Conservation (phyloP, 2,329 filamentous ascomycete genomes). For the Ophiobolus disseminans region DNA sequence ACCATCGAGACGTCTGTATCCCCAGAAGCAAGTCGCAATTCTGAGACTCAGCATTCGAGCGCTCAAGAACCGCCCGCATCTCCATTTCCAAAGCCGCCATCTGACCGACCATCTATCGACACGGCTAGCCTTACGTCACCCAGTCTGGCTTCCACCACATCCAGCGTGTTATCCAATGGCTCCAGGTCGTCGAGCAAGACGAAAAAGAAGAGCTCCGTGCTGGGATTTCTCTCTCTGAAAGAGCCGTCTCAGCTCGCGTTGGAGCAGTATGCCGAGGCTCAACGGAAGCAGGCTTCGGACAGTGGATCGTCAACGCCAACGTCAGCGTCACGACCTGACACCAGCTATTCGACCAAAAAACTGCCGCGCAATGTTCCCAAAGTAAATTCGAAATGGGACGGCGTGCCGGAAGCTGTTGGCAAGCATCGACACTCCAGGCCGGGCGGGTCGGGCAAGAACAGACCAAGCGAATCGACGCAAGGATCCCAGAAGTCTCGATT, state of each 20-base stretch:
- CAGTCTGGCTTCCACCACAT: conserved; percentile 42
- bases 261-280: conserved; percentile 54
- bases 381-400: conserved; percentile 63
- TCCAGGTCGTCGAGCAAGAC: conserved; percentile 40
- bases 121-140: conserved; percentile 33
- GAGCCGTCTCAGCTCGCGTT: conserved; percentile 58
- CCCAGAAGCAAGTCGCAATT: conserved; percentile 7
- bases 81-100: conserved; percentile 1
- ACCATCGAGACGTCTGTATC: conserved; percentile 28
- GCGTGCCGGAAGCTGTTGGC: conserved; percentile 53
- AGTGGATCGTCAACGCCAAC: conserved; percentile 28
- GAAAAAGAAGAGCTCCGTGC: conserved; percentile 47
- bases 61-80: conserved; percentile 12
- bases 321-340: conserved; percentile 15
- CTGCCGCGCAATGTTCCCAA: conserved; percentile 59
- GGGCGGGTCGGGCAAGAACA: conserved; percentile 22
- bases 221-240: conserved; percentile 57
- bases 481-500: conserved; percentile 16
- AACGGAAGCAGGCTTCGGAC: conserved; percentile 48
- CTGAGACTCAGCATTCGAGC: neutral
- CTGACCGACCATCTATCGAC: conserved; percentile 22
- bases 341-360: conserved; percentile 48
- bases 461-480: conserved; percentile 26
- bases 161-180: conserved; percentile 35
- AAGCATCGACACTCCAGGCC: conserved; percentile 35